phyloP scores from a whole-genome alignment of 345 rosid species.

The Syzygium aromaticum region DNA sequence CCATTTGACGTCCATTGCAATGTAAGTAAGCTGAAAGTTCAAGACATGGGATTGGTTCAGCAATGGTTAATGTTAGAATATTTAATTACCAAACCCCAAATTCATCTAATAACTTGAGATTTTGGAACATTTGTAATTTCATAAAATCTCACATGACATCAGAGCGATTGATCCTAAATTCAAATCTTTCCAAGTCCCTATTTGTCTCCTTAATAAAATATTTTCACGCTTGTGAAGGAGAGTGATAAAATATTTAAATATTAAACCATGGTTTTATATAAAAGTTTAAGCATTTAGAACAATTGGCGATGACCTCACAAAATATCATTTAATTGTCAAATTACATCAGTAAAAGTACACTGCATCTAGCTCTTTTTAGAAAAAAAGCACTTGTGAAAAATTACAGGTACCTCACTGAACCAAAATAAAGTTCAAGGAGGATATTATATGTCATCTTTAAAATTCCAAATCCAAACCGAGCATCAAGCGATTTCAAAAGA shows the following conservation, averaged over 20 bases:
- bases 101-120: accelerated
- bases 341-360: neutral
- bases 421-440: neutral
- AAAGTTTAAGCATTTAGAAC: neutral
- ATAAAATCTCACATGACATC: neutral
- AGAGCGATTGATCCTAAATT: accelerated
- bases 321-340: neutral
- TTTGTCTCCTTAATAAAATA: neutral
- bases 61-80: neutral
- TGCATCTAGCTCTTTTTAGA: neutral
- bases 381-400: neutral
- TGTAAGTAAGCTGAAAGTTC: neutral
- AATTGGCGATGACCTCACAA: neutral
- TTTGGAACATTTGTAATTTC: neutral
- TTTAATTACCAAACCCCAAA: neutral
- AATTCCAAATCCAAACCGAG: neutral
- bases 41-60: neutral
- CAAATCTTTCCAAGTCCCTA: neutral
- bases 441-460: neutral
- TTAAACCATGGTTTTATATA: neutral
- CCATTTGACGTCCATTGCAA: neutral
- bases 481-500: neutral
- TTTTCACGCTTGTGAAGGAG: neutral
- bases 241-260: neutral
- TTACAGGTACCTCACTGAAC: neutral